Evolutionary conservation across 371 early-diverging fungal species (phyloP).

Genomic region (Haplosporangium sp.): DNA sequence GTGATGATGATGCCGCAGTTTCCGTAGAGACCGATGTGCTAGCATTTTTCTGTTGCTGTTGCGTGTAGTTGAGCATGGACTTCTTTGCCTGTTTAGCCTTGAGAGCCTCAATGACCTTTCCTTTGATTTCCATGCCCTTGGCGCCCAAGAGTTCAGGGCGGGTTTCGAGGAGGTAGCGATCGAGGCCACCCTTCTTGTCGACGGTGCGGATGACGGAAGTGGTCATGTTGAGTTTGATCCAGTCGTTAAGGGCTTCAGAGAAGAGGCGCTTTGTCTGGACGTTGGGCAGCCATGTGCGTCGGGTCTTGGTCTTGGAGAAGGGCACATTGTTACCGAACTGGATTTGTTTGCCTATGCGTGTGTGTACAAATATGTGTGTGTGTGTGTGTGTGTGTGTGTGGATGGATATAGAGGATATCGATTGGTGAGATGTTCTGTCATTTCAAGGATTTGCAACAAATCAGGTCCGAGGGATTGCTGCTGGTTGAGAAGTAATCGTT

Average conservation of each 20-base stretch:
- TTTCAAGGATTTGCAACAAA: too few species aligned
- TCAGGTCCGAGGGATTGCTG: too few species aligned
- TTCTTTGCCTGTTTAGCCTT: slow-evolving; percentile 48
- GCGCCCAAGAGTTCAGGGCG: slow-evolving; percentile 53
- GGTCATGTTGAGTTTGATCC: slow-evolving; percentile 74
- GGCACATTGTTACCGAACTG: slow-evolving; percentile 87
- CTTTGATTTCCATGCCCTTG: slow-evolving; percentile 45
- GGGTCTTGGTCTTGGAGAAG: slow-evolving; percentile 82
- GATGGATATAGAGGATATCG: too few species aligned
- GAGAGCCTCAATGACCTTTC: slow-evolving; percentile 34
- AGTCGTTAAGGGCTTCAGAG: slow-evolving; percentile 72
- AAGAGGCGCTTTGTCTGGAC: slow-evolving; percentile 77
- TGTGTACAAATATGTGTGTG: too few species aligned
- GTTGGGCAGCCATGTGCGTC: slow-evolving; percentile 87
- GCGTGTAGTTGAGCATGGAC: slow-evolving; percentile 14
- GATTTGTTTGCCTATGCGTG: slow-evolving; percentile 66
- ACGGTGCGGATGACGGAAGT: slow-evolving; percentile 81
- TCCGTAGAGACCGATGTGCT: slow-evolving; percentile 5
- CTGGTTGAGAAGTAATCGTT: background rate
- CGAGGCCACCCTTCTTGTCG: slow-evolving; percentile 89
- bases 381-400: too few species aligned
- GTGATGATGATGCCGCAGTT: slow-evolving; percentile 12
- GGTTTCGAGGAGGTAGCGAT: slow-evolving; percentile 79
- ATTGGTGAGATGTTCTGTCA: too few species aligned
- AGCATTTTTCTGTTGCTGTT: slow-evolving; percentile 13